These are phyloP conservation scores for Crepidotus sp. DNA, from an alignment of 1,284 basidiomycete species.

Conservation along the genomic window DNA sequence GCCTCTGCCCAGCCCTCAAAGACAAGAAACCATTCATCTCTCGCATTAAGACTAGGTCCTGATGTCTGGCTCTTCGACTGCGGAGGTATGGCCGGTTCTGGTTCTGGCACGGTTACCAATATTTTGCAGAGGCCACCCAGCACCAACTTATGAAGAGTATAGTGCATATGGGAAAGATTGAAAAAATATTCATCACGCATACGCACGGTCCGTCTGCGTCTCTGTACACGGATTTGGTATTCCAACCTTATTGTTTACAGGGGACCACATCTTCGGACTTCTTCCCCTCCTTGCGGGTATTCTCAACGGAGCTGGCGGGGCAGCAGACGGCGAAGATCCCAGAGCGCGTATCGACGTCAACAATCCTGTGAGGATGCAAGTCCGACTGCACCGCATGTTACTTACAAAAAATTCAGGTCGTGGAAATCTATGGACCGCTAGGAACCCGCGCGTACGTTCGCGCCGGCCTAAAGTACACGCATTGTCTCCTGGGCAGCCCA, in stretches of 20 bases:
- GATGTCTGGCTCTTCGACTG: conserved; percentile 86
- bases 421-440: conserved; percentile 85
- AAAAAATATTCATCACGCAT: conserved; percentile 88
- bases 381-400: background rate
- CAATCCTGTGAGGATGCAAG: conserved; percentile 27
- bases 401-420: conserved; percentile 34
- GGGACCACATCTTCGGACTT: conserved; percentile 82
- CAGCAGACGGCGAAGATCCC: conserved; percentile 48
- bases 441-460: conserved; percentile 82
- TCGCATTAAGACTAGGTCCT: conserved; percentile 52
- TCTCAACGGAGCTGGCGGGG: conserved; percentile 63
- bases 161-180: conserved; percentile 72
- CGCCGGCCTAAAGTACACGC: conserved; percentile 60
- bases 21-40: conserved; percentile 66
- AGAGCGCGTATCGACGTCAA: conserved; percentile 31
- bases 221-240: background rate
- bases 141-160: conserved; percentile 64
- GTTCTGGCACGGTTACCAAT: background rate
- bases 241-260: conserved; percentile 30
- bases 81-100: conserved; percentile 31
- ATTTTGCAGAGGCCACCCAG: conserved; percentile 69
- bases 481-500: conserved; percentile 59
- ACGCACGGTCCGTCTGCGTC: conserved; percentile 64
- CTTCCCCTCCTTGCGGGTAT: conserved; percentile 62
- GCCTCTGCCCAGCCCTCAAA: conserved; percentile 70